Percentiles rank a stretch among this genome's conserved stretches.
Conservation (phyloP, 345 rosid genomes). For the Boechera divaricarpa region DNA sequence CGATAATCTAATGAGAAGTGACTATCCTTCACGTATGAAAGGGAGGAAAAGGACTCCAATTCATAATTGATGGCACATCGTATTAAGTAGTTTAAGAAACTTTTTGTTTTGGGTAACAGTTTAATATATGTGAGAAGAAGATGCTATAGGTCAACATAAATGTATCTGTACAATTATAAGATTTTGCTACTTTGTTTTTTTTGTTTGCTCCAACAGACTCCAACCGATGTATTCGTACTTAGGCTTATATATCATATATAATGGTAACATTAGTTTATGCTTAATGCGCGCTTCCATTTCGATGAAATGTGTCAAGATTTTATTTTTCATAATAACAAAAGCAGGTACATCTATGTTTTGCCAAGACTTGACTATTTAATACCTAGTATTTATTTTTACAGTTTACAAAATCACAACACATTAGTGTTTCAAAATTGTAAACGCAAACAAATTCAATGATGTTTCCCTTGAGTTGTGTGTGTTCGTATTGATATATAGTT, state of each 20-base stretch:
- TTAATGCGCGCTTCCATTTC: not conserved
- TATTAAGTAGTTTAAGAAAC: not conserved
- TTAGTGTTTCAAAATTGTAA: no score
- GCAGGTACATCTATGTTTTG: not conserved
- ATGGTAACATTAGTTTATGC: not conserved
- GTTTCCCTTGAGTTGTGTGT: not conserved
- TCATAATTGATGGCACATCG: constrained; percentile 34
- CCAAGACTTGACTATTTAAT: not conserved
- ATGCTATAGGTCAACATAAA: not conserved
- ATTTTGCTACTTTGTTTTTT: not conserved
- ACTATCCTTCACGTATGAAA: constrained; percentile 44
- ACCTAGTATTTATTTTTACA: not conserved
- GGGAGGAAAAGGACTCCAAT: constrained; percentile 46
- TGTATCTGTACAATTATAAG: constrained; percentile 15
- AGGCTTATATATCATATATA: constrained; percentile 8
- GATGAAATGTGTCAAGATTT: constrained; percentile 7
- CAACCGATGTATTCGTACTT: constrained; percentile 14
- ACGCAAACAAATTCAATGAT: no score
- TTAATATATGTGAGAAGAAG: constrained; percentile 9
- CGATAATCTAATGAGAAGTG: constrained; percentile 39
- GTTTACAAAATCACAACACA: not conserved
- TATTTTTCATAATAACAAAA: not conserved
- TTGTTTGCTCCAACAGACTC: constrained; percentile 5
- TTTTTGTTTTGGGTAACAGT: not conserved
- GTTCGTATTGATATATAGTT: not conserved